phyloP scores from a whole-genome alignment of 2,329 filamentous ascomycete species.

The Aspergillus vadensis region DNA sequence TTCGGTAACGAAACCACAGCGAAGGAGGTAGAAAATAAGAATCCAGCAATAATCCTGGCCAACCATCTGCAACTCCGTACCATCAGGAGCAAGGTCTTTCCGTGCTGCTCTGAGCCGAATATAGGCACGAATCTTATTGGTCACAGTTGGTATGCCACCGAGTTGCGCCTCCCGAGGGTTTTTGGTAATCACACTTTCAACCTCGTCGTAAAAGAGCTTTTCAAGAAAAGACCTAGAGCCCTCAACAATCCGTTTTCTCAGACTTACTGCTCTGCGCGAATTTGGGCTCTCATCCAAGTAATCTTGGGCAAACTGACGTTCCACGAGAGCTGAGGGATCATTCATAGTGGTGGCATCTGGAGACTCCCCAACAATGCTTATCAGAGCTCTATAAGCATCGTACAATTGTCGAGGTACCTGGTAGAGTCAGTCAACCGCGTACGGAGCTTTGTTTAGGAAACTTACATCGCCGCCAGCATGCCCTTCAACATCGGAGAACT shows the following conservation, averaged over 20 bases:
- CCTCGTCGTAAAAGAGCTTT: conserved; percentile 73
- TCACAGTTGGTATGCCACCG: conserved; percentile 81
- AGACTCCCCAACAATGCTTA: conserved; percentile 75
- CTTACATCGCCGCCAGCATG: conserved; percentile 66
- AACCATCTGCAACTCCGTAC: conserved; percentile 75
- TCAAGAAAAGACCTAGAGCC: conserved; percentile 82
- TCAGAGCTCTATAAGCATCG: conserved; percentile 80
- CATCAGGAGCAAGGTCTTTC: conserved; percentile 82
- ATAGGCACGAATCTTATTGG: conserved; percentile 91
- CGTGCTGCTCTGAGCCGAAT: conserved; percentile 77
- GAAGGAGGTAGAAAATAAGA: conserved; percentile 85
- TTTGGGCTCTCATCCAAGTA: conserved; percentile 76
- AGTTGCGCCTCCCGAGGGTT: conserved; percentile 86
- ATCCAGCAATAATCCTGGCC: conserved; percentile 89
- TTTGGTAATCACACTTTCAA: conserved; percentile 76
- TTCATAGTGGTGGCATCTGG: conserved; percentile 60
- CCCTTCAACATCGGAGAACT: conserved; percentile 73
- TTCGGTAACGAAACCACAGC: conserved; percentile 80
- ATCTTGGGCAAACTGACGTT: conserved; percentile 72
- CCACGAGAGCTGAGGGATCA: conserved; percentile 66
- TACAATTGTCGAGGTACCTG: conserved; percentile 73
- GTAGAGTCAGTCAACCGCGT: conserved; percentile 19
- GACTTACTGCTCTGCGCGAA: conserved; percentile 63
- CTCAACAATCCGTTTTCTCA: conserved; percentile 77
- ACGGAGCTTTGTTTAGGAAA: conserved; percentile 11